Evolutionary conservation across 352 stramenopile species (phyloP).

Genomic region (Pythium vanterpoolii): DNA sequence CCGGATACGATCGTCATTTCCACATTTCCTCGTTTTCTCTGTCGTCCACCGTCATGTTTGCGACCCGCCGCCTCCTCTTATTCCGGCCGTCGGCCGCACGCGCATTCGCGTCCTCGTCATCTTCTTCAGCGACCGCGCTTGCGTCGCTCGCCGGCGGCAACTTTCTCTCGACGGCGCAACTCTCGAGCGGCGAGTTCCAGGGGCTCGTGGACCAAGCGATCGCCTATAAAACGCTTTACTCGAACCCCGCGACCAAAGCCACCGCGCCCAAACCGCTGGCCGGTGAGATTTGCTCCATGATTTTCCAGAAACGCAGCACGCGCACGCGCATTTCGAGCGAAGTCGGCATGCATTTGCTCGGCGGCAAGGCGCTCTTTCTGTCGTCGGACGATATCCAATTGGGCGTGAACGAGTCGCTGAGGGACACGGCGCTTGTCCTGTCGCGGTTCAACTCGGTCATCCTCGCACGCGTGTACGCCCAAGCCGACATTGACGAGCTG

Average conservation of each 20-base stretch:
- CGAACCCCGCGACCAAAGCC: slow-evolving; percentile 45
- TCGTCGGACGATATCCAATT: slow-evolving; percentile 97
- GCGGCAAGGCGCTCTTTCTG: slow-evolving; percentile 96
- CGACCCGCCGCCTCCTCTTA: background rate
- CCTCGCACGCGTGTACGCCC: slow-evolving; percentile 94
- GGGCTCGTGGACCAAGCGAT: slow-evolving; percentile 64
- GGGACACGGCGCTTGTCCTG: slow-evolving; percentile 85
- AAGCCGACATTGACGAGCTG: slow-evolving; percentile 89
- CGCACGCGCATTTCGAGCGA: slow-evolving; percentile 93
- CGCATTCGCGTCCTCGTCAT: slow-evolving; percentile 15
- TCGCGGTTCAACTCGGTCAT: slow-evolving; percentile 96
- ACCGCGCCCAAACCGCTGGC: slow-evolving; percentile 58
- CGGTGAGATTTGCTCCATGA: slow-evolving; percentile 89
- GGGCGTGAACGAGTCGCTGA: slow-evolving; percentile 96
- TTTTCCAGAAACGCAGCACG: slow-evolving; percentile 94
- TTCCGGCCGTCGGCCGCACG: background rate
- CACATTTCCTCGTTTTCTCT: background rate
- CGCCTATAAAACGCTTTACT: slow-evolving; percentile 70
- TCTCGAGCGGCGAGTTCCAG: slow-evolving; percentile 51
- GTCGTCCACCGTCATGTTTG: background rate
- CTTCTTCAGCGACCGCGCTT: slow-evolving; percentile 14
- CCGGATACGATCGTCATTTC: background rate
- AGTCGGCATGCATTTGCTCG: slow-evolving; percentile 95
- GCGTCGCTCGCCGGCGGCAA: slow-evolving; percentile 52
- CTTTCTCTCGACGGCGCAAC: slow-evolving; percentile 71